Base-by-base conservation (phyloP, 352 stramenopile genomes). In the Phytophthora tentaculata region DNA sequence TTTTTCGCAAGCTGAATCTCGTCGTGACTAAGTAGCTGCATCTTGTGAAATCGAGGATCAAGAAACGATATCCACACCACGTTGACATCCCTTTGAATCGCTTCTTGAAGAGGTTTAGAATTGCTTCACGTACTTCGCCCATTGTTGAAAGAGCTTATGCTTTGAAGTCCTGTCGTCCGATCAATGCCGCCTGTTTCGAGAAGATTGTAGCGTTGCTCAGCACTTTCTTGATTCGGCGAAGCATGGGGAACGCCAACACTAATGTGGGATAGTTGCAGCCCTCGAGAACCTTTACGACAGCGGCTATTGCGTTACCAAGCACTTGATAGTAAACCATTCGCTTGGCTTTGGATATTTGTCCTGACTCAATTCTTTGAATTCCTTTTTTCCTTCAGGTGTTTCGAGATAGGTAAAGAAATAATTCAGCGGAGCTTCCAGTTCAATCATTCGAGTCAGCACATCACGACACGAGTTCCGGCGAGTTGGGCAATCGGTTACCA, bases 391-490 rank as follows among this genome's bases (percentile, higher is more conserved):
- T 56, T 50, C 23, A 3, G 16, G 6, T 9, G 29, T 61, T 14
- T 44, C 43, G 7, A 68, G 16, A 14, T 56, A 56, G 7, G 29
- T 44, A n/a, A 51, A 50, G 12, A 61, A 57, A 37, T 9, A 17
- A 9, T 54, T 19, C 10, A 44, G 22, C 7, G 50, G 26, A 9
- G 22, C 16, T 23, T 67, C 26, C 6, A 58, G 22, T 10, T 56
- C 24, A 56, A 67, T 45, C 44, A 56, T 45, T 32, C 60, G 20
- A 8, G 28, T 2, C 10, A 67, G 60, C 50, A 67, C 61, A 48
- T 67, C 60, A 9, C 60, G 50, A 6, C 37, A 53, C 19, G n/a
- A 60, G 13, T 60, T 67, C 60, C 60, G 47, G 5, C 60, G 37
- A 0, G 60, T 67, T 13, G 60, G 39, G 20, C 60, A 67, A 22